These are phyloP conservation scores for Quercus suber DNA, from an alignment of 306 rosid species.

Conservation along the genomic window DNA sequence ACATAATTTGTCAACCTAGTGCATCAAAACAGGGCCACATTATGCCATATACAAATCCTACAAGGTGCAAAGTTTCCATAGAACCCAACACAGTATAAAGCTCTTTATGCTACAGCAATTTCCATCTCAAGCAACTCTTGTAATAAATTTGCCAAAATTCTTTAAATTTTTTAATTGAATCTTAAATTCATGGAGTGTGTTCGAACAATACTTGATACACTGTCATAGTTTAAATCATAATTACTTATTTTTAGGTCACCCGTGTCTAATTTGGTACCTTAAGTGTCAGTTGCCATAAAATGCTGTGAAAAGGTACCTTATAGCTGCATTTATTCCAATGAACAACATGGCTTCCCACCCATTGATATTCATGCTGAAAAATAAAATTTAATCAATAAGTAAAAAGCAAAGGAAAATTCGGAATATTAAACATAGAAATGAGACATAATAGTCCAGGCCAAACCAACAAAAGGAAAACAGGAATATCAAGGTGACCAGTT, in stretches of 20 bases:
- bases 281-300: slow-evolving; percentile 10
- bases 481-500: too few relatives aligned
- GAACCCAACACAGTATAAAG: too few relatives aligned
- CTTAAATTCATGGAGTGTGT: background rate
- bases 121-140: background rate
- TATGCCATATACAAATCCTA: background rate
- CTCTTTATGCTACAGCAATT: too few relatives aligned
- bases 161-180: too few relatives aligned
- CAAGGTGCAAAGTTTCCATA: background rate
- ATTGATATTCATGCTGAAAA: slow-evolving; percentile 66
- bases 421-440: background rate
- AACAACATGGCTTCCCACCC: slow-evolving; percentile 84
- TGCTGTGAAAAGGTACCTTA: slow-evolving; percentile 45
- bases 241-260: background rate
- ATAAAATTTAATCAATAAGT: slow-evolving; percentile 24
- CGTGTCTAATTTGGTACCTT: background rate
- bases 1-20: background rate
- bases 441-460: background rate
- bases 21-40: too few relatives aligned
- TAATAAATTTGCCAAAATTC: background rate
- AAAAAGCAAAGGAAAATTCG: slow-evolving; percentile 4
- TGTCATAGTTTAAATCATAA: background rate
- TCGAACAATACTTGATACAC: background rate
- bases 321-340: slow-evolving; percentile 86
- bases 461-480: slow-evolving; percentile 5